These are phyloP conservation scores for Chloris gayana DNA, from an alignment of 176 grass and related monocot genomes.

Conservation along the genomic window DNA sequence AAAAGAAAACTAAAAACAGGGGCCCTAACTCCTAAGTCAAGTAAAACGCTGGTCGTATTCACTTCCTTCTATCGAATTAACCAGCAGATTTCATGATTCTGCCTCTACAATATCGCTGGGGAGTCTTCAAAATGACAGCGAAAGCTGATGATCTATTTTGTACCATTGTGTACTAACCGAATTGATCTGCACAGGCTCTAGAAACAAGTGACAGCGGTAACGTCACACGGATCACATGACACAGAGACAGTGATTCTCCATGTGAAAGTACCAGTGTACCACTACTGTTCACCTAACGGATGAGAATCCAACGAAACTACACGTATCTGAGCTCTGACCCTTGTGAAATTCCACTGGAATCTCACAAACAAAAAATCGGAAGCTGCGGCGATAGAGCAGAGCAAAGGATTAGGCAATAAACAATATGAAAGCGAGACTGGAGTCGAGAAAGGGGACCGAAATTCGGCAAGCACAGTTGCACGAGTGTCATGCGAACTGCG, in stretches of 20 bases:
- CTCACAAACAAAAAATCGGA: neutral
- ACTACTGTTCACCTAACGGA: conserved; percentile 4
- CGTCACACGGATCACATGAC: conserved; percentile 34
- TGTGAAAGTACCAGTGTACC: neutral
- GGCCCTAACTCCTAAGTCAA: neutral
- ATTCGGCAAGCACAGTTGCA: conserved; percentile 3
- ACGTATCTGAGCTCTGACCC: neutral
- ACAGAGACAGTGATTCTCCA: neutral
- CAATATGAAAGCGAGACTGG: neutral
- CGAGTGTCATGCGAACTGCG: conserved; percentile 8
- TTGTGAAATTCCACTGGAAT: neutral
- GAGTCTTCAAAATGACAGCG: neutral
- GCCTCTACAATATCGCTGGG: neutral
- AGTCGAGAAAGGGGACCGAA: neutral
- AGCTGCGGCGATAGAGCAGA: neutral
- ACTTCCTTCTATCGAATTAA: neutral
- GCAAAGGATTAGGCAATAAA: neutral
- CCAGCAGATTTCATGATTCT: neutral
- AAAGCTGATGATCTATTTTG: neutral
- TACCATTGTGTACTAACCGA: neutral
- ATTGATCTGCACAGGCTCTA: conserved; percentile 7
- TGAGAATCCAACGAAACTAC: neutral
- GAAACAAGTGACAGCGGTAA: neutral
- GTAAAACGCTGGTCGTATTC: neutral
- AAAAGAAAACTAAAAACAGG: neutral